These are phyloP conservation scores for Pseudogymnoascus sp. DNA, from an alignment of 2,329 filamentous ascomycete genomes.

Conservation along the genomic window DNA sequence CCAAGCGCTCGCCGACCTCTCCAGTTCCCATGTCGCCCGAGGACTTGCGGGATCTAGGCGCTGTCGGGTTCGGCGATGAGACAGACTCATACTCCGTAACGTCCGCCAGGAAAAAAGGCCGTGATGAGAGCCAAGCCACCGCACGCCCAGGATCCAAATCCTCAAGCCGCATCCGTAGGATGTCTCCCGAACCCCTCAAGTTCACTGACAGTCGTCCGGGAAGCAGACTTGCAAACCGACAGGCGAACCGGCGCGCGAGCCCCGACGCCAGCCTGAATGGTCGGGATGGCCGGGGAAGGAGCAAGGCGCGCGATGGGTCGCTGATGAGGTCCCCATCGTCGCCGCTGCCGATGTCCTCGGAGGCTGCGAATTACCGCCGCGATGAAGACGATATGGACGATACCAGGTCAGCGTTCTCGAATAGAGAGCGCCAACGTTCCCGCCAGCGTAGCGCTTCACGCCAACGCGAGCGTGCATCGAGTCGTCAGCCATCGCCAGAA, in stretches of 20 bases:
- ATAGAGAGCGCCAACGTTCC: slow-evolving; percentile 47
- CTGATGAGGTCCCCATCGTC: slow-evolving; percentile 65
- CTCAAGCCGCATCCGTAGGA: slow-evolving; percentile 25
- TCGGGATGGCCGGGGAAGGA: slow-evolving; percentile 51
- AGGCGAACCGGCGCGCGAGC: slow-evolving; percentile 31
- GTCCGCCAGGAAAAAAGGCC: slow-evolving; percentile 15
- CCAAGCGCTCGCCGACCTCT: slow-evolving; percentile 83
- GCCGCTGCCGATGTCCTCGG: slow-evolving; percentile 63
- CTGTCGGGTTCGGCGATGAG: slow-evolving; percentile 26
- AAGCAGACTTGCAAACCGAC: slow-evolving; percentile 30
- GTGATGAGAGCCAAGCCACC: slow-evolving; percentile 22
- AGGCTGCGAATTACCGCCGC: slow-evolving; percentile 43
- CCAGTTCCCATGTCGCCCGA: slow-evolving; percentile 92
- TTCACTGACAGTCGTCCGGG: slow-evolving; percentile 17
- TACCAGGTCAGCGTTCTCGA: slow-evolving; percentile 44
- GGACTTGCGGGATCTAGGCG: slow-evolving; percentile 57
- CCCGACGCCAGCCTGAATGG: slow-evolving; percentile 24
- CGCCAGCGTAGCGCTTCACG: slow-evolving; percentile 46
- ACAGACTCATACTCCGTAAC: slow-evolving; percentile 20
- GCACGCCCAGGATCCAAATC: slow-evolving; percentile 28
- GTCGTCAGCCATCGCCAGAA: slow-evolving; percentile 25
- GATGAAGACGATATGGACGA: slow-evolving; percentile 58
- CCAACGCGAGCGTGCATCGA: slow-evolving; percentile 26
- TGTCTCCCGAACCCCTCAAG: slow-evolving; percentile 21
- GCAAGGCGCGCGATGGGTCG: slow-evolving; percentile 50